phyloP scores from a whole-genome alignment of 2,329 filamentous ascomycete genomes.

The Thelonectria rubi region DNA sequence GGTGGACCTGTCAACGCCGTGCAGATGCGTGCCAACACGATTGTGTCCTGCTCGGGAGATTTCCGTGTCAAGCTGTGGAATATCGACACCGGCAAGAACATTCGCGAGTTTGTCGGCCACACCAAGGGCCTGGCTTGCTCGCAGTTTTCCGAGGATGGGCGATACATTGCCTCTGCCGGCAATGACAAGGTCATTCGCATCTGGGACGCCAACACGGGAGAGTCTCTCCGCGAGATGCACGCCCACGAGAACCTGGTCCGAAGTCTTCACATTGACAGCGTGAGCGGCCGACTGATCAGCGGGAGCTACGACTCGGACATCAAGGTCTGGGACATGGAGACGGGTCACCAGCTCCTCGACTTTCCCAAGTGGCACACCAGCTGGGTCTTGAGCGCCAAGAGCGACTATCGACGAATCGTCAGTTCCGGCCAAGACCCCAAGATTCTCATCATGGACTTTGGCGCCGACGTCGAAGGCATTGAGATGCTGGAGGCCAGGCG shows the following conservation, averaged over 20 bases:
- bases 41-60: slow-evolving; percentile 94
- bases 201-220: slow-evolving; percentile 91
- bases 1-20: slow-evolving; percentile 95
- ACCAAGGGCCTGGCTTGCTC: slow-evolving; percentile 95
- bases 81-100: slow-evolving; percentile 84
- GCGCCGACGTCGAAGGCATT: slow-evolving; percentile 65
- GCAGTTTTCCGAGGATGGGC: slow-evolving; percentile 95
- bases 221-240: slow-evolving; percentile 80
- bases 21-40: slow-evolving; percentile 89
- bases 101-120: slow-evolving; percentile 89
- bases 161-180: slow-evolving; percentile 90
- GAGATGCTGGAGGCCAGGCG: slow-evolving; percentile 63
- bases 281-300: slow-evolving; percentile 86
- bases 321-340: slow-evolving; percentile 90
- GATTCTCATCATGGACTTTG: slow-evolving; percentile 95
- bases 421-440: slow-evolving; percentile 94
- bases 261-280: slow-evolving; percentile 87
- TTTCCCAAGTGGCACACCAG: slow-evolving; percentile 96
- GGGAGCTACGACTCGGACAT: slow-evolving; percentile 96
- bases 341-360: slow-evolving; percentile 79
- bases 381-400: slow-evolving; percentile 97
- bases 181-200: slow-evolving; percentile 97
- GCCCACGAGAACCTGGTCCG: slow-evolving; percentile 89
- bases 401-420: slow-evolving; percentile 92
- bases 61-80: slow-evolving; percentile 96